Conservation (phyloP, 1,139 yeast genomes). For the Hansenula lynferdii region DNA sequence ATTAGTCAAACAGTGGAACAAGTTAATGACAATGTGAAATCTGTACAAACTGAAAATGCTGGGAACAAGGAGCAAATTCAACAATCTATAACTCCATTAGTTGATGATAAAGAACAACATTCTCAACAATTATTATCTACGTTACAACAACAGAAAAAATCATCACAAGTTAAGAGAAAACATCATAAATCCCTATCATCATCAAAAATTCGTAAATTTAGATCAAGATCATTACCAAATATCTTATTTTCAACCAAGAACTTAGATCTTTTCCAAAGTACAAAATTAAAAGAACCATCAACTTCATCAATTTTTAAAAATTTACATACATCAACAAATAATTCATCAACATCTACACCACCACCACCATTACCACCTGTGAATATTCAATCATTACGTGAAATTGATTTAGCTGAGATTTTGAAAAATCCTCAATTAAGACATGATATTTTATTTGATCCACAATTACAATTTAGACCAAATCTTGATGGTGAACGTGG, state of each 20-base stretch:
- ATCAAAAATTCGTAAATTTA: constrained; percentile 18
- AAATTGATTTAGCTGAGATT: constrained; percentile 85
- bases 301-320: neutral
- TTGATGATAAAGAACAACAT: constrained; percentile 1
- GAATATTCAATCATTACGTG: constrained; percentile 75
- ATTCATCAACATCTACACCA: constrained; percentile 2
- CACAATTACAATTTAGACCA: constrained; percentile 88
- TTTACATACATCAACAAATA: neutral
- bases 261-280: constrained; percentile 2
- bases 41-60: too few relatives aligned
- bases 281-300: constrained; percentile 4
- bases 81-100: too few relatives aligned
- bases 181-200: constrained; percentile 1
- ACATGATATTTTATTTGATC: constrained; percentile 90
- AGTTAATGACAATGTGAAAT: too few relatives aligned
- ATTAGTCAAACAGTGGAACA: too few relatives aligned
- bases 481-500: constrained; percentile 91
- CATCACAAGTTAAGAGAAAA: neutral
- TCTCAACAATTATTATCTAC: neutral
- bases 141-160: constrained; percentile 3
- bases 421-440: constrained; percentile 88
- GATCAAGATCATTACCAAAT: constrained; percentile 24
- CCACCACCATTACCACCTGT: constrained; percentile 62
- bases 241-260: constrained; percentile 12
- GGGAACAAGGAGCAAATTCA: neutral